These are phyloP conservation scores for Erythrobasidium hasegawianum DNA, from an alignment of 1,284 basidiomycete genomes.

Conservation along the genomic window DNA sequence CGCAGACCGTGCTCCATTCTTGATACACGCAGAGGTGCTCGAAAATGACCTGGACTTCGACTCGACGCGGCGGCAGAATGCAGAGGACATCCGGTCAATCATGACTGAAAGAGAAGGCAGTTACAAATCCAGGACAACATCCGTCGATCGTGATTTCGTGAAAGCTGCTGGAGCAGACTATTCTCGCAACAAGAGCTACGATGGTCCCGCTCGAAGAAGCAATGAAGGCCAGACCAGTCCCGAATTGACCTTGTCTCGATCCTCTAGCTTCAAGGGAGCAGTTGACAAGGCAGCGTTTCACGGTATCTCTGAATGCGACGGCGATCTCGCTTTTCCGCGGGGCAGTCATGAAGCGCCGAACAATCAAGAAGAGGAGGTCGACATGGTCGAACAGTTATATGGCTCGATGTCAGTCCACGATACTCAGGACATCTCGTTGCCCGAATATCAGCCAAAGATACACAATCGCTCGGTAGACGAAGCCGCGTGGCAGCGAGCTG, in stretches of 20 bases:
- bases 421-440: conserved; percentile 69
- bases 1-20: conserved; percentile 89
- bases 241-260: not conserved
- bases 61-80: conserved; percentile 72
- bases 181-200: no score
- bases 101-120: conserved; percentile 39
- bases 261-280: not conserved
- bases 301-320: not conserved
- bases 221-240: not conserved
- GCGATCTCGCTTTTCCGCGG: not conserved
- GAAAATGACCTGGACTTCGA: conserved; percentile 92
- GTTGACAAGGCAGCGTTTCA: not conserved
- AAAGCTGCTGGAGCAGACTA: not conserved
- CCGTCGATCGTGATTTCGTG: not conserved
- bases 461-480: conserved; percentile 46
- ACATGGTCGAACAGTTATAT: conserved; percentile 89
- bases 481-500: conserved; percentile 42
- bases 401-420: conserved; percentile 70
- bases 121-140: not conserved
- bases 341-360: not conserved
- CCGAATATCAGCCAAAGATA: conserved; percentile 44
- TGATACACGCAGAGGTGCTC: conserved; percentile 89
- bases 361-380: conserved; percentile 70
- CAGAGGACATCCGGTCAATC: conserved; percentile 42
- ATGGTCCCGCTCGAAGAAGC: not conserved